Evolutionary conservation across 768 basidiomycete genomes (phyloP).

Genomic region (Rhizopogon roseolus): DNA sequence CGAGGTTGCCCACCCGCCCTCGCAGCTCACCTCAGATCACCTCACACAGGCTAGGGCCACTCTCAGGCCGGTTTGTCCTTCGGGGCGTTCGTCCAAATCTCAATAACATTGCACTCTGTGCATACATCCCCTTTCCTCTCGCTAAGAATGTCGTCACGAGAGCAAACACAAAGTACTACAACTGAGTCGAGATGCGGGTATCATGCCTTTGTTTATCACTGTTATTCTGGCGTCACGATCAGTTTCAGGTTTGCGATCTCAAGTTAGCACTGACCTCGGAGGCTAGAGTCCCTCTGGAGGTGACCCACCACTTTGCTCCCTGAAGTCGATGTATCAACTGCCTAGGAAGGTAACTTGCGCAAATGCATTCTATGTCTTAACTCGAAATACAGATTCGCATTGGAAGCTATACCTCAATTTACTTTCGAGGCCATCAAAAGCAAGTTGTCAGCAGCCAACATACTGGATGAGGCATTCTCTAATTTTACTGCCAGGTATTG

Average conservation of each 20-base stretch:
- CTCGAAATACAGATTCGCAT: too few species aligned
- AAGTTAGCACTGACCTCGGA: not conserved
- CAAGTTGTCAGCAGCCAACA: constrained; percentile 19
- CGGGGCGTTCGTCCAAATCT: too few species aligned
- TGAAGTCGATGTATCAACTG: constrained; percentile 35
- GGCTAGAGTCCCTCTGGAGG: not conserved
- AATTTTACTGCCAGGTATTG: constrained; percentile 25
- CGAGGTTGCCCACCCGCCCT: too few species aligned
- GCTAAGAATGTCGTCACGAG: too few species aligned
- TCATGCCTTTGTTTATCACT: constrained; percentile 4
- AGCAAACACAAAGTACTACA: too few species aligned
- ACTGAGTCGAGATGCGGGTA: not conserved
- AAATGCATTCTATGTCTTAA: too few species aligned
- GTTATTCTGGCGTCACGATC: constrained; percentile 5
- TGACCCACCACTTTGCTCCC: constrained; percentile 19
- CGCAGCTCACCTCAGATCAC: too few species aligned
- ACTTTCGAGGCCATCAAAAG: constrained; percentile 19
- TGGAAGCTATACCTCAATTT: too few species aligned
- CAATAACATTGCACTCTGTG: too few species aligned
- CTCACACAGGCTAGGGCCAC: too few species aligned
- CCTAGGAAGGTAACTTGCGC: constrained; percentile 16
- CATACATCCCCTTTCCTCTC: too few species aligned
- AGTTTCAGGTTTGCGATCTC: constrained; percentile 2
- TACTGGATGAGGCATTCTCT: constrained; percentile 24
- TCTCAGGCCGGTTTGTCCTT: too few species aligned